Evolutionary conservation across 1,284 basidiomycete genomes (phyloP).

Genomic region (Papiliotrema terrestris): DNA sequence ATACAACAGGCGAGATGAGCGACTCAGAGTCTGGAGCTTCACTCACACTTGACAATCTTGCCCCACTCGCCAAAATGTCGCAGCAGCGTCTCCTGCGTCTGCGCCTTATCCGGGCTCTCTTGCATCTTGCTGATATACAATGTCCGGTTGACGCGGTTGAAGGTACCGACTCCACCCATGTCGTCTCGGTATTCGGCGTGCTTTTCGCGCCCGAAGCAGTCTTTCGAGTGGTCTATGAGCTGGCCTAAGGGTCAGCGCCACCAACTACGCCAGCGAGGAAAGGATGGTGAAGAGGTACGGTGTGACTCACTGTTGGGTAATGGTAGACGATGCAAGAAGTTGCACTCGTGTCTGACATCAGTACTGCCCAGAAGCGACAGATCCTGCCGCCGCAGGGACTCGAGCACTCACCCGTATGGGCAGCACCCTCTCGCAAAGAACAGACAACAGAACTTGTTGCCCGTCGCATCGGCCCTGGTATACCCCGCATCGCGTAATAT

Average conservation of each 20-base stretch:
- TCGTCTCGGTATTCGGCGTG: slow-evolving; percentile 97
- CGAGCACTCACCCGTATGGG: slow-evolving; percentile 67
- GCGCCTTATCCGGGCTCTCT: slow-evolving; percentile 78
- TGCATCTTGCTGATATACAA: slow-evolving; percentile 92
- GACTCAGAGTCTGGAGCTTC: background rate
- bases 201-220: slow-evolving; percentile 96
- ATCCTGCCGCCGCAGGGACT: background rate
- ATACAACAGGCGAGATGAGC: background rate
- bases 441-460: slow-evolving; percentile 87
- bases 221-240: slow-evolving; percentile 85
- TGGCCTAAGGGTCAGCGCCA: slow-evolving; percentile 25
- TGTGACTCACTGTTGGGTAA: slow-evolving; percentile 55
- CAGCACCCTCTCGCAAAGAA: slow-evolving; percentile 96
- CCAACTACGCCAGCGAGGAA: too few relatives aligned
- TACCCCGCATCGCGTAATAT: slow-evolving; percentile 86
- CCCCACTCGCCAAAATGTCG: slow-evolving; percentile 97
- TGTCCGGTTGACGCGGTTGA: slow-evolving; percentile 89
- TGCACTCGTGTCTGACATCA: slow-evolving; percentile 72
- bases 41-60: slow-evolving; percentile 85
- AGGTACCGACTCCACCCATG: slow-evolving; percentile 98
- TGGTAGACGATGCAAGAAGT: slow-evolving; percentile 85
- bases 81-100: slow-evolving; percentile 83
- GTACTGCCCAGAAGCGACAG: background rate
- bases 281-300: too few relatives aligned
- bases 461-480: slow-evolving; percentile 86